These are phyloP conservation scores for Orbilia oligospora DNA, from an alignment of 2,329 filamentous ascomycete genomes.

Conservation along the genomic window DNA sequence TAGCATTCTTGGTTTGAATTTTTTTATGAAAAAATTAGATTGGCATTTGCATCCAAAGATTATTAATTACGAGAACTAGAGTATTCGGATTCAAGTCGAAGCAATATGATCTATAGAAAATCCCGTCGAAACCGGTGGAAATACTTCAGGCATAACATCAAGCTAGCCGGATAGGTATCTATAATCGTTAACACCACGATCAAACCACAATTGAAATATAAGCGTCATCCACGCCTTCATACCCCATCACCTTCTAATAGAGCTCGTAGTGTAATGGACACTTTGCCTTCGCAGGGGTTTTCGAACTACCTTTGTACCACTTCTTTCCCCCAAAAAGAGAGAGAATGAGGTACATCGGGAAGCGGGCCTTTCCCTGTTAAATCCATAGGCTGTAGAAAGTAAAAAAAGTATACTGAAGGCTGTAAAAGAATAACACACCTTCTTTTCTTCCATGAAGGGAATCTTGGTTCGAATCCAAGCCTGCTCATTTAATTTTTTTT, in stretches of 20 bases:
- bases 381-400: slow-evolving; percentile 18
- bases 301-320: slow-evolving; percentile 15
- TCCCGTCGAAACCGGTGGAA: not conserved
- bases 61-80: not conserved
- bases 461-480: slow-evolving; percentile 61
- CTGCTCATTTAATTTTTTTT: slow-evolving; percentile 42
- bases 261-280: slow-evolving; percentile 59
- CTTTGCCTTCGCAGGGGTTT: slow-evolving; percentile 57
- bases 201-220: not conserved
- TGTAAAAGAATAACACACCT: slow-evolving; percentile 47
- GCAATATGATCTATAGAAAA: too few relatives aligned
- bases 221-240: not conserved
- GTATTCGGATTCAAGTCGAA: not conserved
- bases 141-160: not conserved
- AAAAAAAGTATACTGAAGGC: slow-evolving; percentile 30
- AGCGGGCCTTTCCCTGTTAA: slow-evolving; percentile 47
- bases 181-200: not conserved
- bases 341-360: not conserved
- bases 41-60: not conserved
- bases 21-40: not conserved
- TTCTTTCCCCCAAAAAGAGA: not conserved
- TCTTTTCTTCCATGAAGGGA: slow-evolving; percentile 29
- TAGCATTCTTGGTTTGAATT: not conserved
- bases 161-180: too few relatives aligned
- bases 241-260: slow-evolving; percentile 3